Evolutionary conservation across 2,329 filamentous ascomycete genomes (phyloP), one percentile per base, ranked within the genome.

Genomic region (Hypoxylon sp.): DNA sequence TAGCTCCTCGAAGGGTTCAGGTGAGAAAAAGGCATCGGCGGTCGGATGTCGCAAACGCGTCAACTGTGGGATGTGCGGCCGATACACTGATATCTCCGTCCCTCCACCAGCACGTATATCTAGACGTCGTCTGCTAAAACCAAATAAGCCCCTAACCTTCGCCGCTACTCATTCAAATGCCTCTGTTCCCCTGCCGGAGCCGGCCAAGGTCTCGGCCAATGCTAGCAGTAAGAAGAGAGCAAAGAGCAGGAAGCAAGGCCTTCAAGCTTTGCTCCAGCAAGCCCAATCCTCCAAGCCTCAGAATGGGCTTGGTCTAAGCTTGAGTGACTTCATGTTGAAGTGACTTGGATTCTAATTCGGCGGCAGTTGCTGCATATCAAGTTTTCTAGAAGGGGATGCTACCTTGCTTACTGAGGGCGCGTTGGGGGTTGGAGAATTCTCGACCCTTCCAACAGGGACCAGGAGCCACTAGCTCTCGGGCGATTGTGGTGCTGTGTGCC

Each of bases 151-250:
- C 35, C 51, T 70, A 33, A 42, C n/a, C 25, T 46, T 42, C 27
- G 20, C 25, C 25, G 31, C n/a, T 8, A 17, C 27, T 27, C 53
- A 33, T 37, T 58, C 68, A 4, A 55, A 62, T 25, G 53, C 55
- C 11, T 25, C 51, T n/a, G 48, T 67, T 49, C 46, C 59, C 25
- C 42, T 60, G 10, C 78, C 57, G 82, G 75, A 73, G 78, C 67
- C 73, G 66, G 58, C 68, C 2, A 78, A 77, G 44, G 50, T 72
- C 14, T 82, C 84, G 1, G 80, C 85, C 35, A 89, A 87, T 75
- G 85, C 87, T 6, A 88, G 80, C 79, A 90, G 87, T 80, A 90
- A 89, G 79, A 91, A 90, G 80, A 84, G 89, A 55, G 87, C 89
- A 33, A 91, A 89, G 80, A 86, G 82, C 68, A 83, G 89, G 66